Evolutionary conservation across 2,329 filamentous ascomycete genomes (phyloP).

Genomic region (Fusarium sp.): DNA sequence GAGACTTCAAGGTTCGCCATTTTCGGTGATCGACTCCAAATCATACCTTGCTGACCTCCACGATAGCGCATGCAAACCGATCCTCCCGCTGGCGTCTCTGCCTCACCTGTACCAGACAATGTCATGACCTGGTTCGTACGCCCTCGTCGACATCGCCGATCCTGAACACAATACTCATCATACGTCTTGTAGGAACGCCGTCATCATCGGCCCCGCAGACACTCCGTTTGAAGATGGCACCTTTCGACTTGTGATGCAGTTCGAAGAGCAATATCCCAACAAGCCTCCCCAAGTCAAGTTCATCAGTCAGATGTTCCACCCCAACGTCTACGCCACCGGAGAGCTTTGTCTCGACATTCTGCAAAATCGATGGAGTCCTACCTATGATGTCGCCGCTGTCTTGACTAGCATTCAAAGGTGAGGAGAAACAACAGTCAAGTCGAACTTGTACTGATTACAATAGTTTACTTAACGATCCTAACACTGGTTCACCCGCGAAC

Average conservation of each 20-base stretch:
- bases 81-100: constrained; percentile 94
- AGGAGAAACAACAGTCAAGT: neutral
- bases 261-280: constrained; percentile 98
- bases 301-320: constrained; percentile 99
- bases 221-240: constrained; percentile 99
- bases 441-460: constrained; percentile 45
- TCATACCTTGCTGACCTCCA: constrained; percentile 20
- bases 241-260: constrained; percentile 98
- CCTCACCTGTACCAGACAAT: constrained; percentile 94
- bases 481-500: constrained; percentile 97
- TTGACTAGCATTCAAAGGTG: constrained; percentile 98
- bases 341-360: constrained; percentile 97
- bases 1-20: constrained; percentile 93
- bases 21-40: neutral
- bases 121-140: constrained; percentile 91
- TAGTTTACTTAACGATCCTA: constrained; percentile 96
- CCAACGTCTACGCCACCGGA: constrained; percentile 97
- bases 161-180: constrained; percentile 39
- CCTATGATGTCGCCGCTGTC: constrained; percentile 97
- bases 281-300: constrained; percentile 98
- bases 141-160: constrained; percentile 13
- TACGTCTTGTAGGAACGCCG: constrained; percentile 81
- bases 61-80: constrained; percentile 97
- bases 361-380: constrained; percentile 98
- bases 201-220: constrained; percentile 96